Evolutionary conservation across 2,329 filamentous ascomycete genomes (phyloP).

Genomic region (Cercospora nicotianae): DNA sequence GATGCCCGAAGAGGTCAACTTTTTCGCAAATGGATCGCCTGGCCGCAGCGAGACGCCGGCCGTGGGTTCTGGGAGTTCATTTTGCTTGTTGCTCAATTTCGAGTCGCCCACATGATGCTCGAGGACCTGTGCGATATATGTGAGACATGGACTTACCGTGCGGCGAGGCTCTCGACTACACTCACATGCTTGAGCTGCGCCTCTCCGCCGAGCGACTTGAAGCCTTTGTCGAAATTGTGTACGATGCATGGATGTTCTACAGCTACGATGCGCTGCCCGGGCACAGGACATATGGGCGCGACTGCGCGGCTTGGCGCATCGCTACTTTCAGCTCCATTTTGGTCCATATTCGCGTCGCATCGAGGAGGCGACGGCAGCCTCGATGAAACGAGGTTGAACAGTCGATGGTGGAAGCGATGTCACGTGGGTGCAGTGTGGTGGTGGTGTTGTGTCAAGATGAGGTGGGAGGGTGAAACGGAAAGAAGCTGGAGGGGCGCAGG

Average conservation of each 20-base stretch:
- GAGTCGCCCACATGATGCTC: slow-evolving; percentile 37
- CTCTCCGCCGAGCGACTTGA: slow-evolving; percentile 62
- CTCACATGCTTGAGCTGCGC: slow-evolving; percentile 55
- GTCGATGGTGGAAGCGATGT: background rate
- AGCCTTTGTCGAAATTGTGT: slow-evolving; percentile 62
- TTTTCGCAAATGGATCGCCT: slow-evolving; percentile 75
- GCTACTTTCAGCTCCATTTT: background rate
- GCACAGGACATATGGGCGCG: slow-evolving; percentile 51
- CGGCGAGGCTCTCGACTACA: slow-evolving; percentile 6
- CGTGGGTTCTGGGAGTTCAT: slow-evolving; percentile 44
- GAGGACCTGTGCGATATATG: slow-evolving; percentile 29
- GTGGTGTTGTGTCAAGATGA: background rate
- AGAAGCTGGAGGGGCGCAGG: background rate
- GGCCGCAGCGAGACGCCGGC: slow-evolving; percentile 75
- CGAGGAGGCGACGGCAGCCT: background rate
- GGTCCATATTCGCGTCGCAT: slow-evolving; percentile 7
- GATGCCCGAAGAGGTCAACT: slow-evolving; percentile 73
- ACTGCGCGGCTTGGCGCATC: slow-evolving; percentile 11
- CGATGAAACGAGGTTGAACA: background rate
- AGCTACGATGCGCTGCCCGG: slow-evolving; percentile 55
- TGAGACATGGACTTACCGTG: slow-evolving; percentile 19
- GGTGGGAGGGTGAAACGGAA: background rate
- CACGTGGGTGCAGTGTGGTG: background rate
- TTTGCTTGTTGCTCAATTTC: slow-evolving; percentile 29
- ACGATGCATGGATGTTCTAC: slow-evolving; percentile 69